Evolutionary conservation across 768 basidiomycete species (phyloP).

Genomic region (Rhodosporidiobolus odoratus): DNA sequence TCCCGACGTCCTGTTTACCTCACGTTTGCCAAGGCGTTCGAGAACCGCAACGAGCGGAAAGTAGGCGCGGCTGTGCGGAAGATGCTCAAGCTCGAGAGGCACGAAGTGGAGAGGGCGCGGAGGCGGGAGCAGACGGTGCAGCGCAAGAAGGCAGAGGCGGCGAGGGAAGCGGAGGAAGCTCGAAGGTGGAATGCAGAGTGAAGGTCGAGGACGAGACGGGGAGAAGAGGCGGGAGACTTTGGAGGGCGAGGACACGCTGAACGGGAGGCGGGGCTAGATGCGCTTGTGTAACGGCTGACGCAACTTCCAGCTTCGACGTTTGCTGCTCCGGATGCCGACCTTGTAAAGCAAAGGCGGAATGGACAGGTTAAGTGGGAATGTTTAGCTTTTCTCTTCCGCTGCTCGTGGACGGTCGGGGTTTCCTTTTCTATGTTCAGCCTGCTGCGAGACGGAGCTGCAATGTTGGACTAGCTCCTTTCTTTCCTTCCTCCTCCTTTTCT

Average conservation of each 20-base stretch:
- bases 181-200: neutral
- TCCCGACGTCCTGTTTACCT: neutral
- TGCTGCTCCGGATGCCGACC: too few relatives aligned
- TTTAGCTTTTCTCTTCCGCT: neutral
- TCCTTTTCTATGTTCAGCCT: too few relatives aligned
- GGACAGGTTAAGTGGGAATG: neutral
- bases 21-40: conserved; percentile 1
- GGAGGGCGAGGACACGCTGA: neutral
- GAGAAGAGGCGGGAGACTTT: neutral
- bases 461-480: too few relatives aligned
- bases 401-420: too few relatives aligned
- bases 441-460: too few relatives aligned
- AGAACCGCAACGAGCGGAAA: neutral
- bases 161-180: neutral
- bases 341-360: neutral
- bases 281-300: too few relatives aligned
- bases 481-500: too few relatives aligned
- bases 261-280: too few relatives aligned
- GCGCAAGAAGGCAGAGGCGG: neutral
- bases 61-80: neutral
- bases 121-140: neutral
- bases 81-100: neutral
- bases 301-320: too few relatives aligned
- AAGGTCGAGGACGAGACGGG: neutral
- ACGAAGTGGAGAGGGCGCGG: neutral